Conservation (phyloP, 495 filamentous ascomycete genomes). For the Geopyxis carbonaria region DNA sequence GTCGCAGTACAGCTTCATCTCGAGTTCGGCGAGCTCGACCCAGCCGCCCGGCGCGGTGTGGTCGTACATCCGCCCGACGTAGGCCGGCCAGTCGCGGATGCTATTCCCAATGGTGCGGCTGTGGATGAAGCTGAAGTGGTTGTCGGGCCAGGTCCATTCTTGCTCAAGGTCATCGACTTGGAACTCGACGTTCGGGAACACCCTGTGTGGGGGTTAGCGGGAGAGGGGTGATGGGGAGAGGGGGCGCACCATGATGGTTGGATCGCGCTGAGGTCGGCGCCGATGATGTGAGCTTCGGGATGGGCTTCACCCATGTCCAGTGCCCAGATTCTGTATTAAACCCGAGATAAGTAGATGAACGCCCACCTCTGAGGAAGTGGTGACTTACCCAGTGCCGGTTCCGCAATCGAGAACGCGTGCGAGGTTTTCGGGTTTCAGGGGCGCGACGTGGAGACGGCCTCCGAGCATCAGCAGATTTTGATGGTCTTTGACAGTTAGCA, state of each 20-base stretch:
- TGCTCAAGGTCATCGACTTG: slow-evolving; percentile 44
- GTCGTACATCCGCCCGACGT: slow-evolving; percentile 31
- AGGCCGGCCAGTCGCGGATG: slow-evolving; percentile 38
- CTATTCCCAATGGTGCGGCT: slow-evolving; percentile 36
- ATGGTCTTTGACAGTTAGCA: no score
- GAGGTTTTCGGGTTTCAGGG: slow-evolving; percentile 26
- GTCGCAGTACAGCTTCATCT: slow-evolving; percentile 1
- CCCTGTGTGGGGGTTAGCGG: slow-evolving; percentile 38
- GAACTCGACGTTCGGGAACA: slow-evolving; percentile 33
- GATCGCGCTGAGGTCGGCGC: slow-evolving; percentile 50
- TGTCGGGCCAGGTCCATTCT: slow-evolving; percentile 28
- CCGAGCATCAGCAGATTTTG: slow-evolving; percentile 34
- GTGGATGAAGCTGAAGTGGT: slow-evolving; percentile 47
- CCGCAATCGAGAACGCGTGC: slow-evolving; percentile 42
- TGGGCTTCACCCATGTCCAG: slow-evolving; percentile 31
- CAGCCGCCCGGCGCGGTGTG: slow-evolving; percentile 48
- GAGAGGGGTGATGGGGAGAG: no score
- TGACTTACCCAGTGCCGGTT: slow-evolving; percentile 49
- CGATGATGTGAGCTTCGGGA: slow-evolving; percentile 19
- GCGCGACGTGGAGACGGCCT: slow-evolving; percentile 37
- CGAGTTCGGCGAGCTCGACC: slow-evolving; percentile 40
- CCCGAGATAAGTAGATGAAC: background rate
- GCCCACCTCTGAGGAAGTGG: background rate
- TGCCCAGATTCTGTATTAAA: slow-evolving; percentile 38
- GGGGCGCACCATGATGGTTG: slow-evolving; percentile 41